Conservation (phyloP, 805 yeast species). For the Yarrowia divulgata region DNA sequence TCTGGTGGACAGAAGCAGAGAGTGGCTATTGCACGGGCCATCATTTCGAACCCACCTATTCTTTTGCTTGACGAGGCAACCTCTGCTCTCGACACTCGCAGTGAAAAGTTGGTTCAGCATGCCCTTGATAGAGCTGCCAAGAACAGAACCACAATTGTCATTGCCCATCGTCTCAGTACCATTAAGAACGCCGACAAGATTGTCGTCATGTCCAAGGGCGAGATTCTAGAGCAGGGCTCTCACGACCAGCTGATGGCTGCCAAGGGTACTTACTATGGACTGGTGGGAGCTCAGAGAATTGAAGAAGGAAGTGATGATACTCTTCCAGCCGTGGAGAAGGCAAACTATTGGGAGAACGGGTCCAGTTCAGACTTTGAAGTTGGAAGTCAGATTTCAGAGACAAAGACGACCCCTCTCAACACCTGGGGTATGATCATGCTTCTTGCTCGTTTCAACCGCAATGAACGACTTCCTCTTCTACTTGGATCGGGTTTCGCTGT, state of each 20-base stretch:
- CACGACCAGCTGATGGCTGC: constrained; percentile 51
- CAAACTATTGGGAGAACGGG: constrained; percentile 3
- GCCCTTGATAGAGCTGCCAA: constrained; percentile 51
- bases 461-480: constrained; percentile 45
- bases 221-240: constrained; percentile 58
- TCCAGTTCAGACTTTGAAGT: constrained; percentile 4
- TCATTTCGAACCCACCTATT: constrained; percentile 66
- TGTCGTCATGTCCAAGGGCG: constrained; percentile 60
- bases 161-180: constrained; percentile 65
- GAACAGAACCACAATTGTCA: constrained; percentile 59
- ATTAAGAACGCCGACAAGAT: constrained; percentile 63
- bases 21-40: constrained; percentile 72
- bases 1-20: constrained; percentile 80
- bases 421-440: constrained; percentile 41
- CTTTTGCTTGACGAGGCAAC: constrained; percentile 70
- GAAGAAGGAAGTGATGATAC: background rate
- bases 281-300: constrained; percentile 52
- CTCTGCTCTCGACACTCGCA: constrained; percentile 61
- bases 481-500: constrained; percentile 47
- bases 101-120: constrained; percentile 54
- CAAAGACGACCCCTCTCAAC: background rate
- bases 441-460: constrained; percentile 45
- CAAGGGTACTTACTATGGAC: constrained; percentile 47
- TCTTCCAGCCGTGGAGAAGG: background rate
- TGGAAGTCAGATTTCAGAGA: background rate